phyloP scores from a whole-genome alignment of 2,329 filamentous ascomycete species.

The Pseudocercospora ulei region DNA sequence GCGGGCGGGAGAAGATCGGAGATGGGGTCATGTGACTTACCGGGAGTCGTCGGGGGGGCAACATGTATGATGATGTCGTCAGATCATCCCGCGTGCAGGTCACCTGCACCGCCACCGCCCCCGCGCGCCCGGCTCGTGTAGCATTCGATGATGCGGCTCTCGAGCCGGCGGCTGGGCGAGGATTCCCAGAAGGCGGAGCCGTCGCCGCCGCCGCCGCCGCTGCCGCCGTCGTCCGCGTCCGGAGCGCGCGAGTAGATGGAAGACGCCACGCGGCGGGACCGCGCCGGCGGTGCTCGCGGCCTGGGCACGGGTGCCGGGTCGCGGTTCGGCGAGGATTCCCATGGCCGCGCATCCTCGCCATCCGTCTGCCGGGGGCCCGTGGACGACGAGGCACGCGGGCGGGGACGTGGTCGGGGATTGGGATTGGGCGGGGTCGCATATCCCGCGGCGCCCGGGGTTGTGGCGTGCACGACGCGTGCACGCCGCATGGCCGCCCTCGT shows the following conservation, averaged over 20 bases:
- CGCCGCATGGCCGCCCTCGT: too few relatives aligned
- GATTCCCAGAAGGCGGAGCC: neutral
- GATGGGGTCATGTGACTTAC: too few relatives aligned
- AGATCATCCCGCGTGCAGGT: too few relatives aligned
- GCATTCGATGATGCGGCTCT: constrained; percentile 12
- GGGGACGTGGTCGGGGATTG: neutral
- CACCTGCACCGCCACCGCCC: too few relatives aligned
- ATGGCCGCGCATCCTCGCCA: neutral
- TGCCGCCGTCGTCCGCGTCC: neutral
- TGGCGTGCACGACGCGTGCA: too few relatives aligned
- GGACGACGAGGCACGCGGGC: constrained; percentile 2
- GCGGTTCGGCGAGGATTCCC: neutral
- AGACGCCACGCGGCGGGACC: neutral
- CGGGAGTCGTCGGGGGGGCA: too few relatives aligned
- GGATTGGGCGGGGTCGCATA: too few relatives aligned
- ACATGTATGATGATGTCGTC: too few relatives aligned
- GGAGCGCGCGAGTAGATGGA: constrained; percentile 3
- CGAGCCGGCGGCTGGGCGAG: neutral
- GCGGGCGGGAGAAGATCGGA: too few relatives aligned
- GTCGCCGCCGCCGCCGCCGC: too few relatives aligned
- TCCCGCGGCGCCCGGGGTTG: too few relatives aligned
- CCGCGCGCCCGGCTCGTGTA: constrained; percentile 6
- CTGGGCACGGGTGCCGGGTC: neutral
- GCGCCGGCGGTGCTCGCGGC: neutral
- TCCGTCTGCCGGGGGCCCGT: constrained; percentile 1